These are phyloP conservation scores for Rhamnella rubrinervis DNA, from an alignment of 331 rosid genomes.

Conservation along the genomic window DNA sequence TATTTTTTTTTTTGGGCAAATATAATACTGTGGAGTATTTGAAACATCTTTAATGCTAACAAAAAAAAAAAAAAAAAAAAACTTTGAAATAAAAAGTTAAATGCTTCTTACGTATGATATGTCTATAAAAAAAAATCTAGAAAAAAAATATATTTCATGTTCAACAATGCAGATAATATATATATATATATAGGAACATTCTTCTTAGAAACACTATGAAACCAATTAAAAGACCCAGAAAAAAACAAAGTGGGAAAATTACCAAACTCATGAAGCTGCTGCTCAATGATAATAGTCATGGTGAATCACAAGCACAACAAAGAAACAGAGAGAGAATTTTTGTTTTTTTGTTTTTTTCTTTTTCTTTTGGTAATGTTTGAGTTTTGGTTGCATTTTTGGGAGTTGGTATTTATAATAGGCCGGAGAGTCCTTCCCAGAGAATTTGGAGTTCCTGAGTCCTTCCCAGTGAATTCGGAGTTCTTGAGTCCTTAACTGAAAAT, in stretches of 20 bases:
- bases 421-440: constrained; percentile 91
- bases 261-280: constrained; percentile 40
- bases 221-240: background rate
- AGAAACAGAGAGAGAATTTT: background rate
- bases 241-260: background rate
- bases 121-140: background rate
- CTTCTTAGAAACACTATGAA: background rate
- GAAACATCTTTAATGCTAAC: too few relatives aligned
- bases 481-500: constrained; percentile 66
- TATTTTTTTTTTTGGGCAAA: too few relatives aligned
- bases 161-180: background rate
- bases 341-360: background rate
- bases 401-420: constrained; percentile 58
- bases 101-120: background rate
- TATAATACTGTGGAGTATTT: too few relatives aligned
- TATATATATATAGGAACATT: background rate
- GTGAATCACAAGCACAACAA: constrained; percentile 1
- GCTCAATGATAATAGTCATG: constrained; percentile 65
- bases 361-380: background rate
- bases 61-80: too few relatives aligned
- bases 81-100: too few relatives aligned
- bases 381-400: constrained; percentile 20
- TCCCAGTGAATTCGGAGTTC: constrained; percentile 64
- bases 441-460: constrained; percentile 65
- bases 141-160: background rate